Evolutionary conservation across 805 yeast genomes (phyloP).

Genomic region (Isabelozyma rhagii): DNA sequence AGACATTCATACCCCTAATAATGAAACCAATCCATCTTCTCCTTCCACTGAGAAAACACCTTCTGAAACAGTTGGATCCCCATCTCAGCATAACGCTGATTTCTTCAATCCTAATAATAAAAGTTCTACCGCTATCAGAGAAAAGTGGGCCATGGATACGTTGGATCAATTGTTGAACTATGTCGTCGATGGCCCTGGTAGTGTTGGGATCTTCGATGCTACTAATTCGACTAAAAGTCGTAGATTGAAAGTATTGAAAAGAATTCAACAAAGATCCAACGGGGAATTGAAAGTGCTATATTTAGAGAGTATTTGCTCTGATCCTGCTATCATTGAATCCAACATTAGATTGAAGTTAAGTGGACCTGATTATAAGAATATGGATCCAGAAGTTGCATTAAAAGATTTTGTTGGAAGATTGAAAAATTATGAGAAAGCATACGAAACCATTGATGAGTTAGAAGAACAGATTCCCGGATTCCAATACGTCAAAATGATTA

Average conservation of each 20-base stretch:
- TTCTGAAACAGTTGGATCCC: constrained; percentile 14
- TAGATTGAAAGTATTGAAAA: constrained; percentile 54
- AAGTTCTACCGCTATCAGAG: constrained; percentile 64
- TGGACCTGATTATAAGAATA: constrained; percentile 88
- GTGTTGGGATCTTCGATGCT: constrained; percentile 90
- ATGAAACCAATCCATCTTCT: constrained; percentile 11
- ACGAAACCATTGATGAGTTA: constrained; percentile 82
- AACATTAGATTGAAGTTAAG: constrained; percentile 81
- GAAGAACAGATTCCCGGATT: constrained; percentile 66
- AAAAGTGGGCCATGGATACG: constrained; percentile 96
- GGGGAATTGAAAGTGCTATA: constrained; percentile 74
- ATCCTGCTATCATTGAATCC: constrained; percentile 71
- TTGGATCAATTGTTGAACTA: constrained; percentile 80
- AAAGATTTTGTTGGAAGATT: constrained; percentile 80
- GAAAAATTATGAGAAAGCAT: constrained; percentile 80
- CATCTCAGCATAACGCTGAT: constrained; percentile 62
- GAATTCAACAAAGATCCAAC: constrained; percentile 53
- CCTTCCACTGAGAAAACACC: background rate
- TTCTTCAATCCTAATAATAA: constrained; percentile 82
- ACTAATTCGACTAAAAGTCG: constrained; percentile 73
- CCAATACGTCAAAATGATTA: constrained; percentile 92
- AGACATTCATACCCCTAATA: constrained; percentile 36
- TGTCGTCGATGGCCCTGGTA: constrained; percentile 74
- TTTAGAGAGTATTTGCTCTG: constrained; percentile 84
- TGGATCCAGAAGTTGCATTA: constrained; percentile 79